Evolutionary conservation across 2,329 filamentous ascomycete genomes (phyloP), one percentile per base, ranked within the genome.

Genomic region (Arthroderma sp.): DNA sequence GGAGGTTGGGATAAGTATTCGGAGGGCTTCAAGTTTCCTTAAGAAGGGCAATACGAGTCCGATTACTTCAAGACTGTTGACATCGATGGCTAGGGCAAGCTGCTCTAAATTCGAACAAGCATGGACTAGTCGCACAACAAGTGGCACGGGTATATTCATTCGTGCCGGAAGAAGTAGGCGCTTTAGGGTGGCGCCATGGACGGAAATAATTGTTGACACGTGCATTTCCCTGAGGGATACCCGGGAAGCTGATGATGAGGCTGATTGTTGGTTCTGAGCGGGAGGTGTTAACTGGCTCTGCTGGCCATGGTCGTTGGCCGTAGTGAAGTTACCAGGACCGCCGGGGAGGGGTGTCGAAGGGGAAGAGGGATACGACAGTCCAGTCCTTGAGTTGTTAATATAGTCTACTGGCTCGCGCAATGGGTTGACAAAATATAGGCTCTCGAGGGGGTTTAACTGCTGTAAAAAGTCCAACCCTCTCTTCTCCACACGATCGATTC

Each of bases 81-180:
- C 61, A 9, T 76, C 70, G 15, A 78, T 71, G 6, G 79, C 75
- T 21, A 83, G 68, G 25, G 75, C 80, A 0, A 85, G 69, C 62
- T 85, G 81, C 60, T 82, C 80, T 13, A 84, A 69, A 56, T 82
- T 75, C 0, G 81, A 80, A 58, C 80, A 81, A 8, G 69, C 69
- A 54, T 77, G 75, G 33, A 81, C 77, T 5, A 84, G 68, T 6
- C 75, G 74, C 33, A 73, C 74, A 7, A 84, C 68, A 3, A 77
- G 71, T 1, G 71, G 66, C 2, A 74, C 70, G 15, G 75, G 74
- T 2, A 84, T 71, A 17, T 74, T 68, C 80, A 81, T 84, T 44
- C 75, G 71, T 35, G 81, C 75, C 2, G 76, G 75, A 3, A 85
- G 74, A 1, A 84, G 74, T 4, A 85, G 74, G 62, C 82, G 79